Evolutionary conservation across 495 filamentous ascomycete genomes (phyloP), one percentile per base, ranked within the genome.

Genomic region (Neurospora sp.): DNA sequence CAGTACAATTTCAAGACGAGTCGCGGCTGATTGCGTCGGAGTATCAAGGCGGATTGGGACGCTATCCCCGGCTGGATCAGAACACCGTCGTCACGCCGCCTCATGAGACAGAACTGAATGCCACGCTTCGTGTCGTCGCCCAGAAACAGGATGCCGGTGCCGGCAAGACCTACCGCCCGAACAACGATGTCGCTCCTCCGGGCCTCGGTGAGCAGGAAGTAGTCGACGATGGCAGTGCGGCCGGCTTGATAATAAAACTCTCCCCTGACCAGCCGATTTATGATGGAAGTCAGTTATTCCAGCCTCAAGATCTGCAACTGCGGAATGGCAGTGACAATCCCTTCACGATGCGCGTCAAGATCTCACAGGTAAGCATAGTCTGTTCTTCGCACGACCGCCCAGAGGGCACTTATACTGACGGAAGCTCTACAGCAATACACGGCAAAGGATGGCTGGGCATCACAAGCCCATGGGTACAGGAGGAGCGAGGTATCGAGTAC

Each of bases 21-120:
- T 97, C 94, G 37, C 88, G 95, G 40, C 86, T 91, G 65, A 97
- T 98, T 78, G 96, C 96, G 9, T 94, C 92, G 1, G 93, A 97
- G 80, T 99, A 99, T 81, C 87, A 90, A 69, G 94, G 94, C 7
- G 96, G 96, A 1, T 81, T 91, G 61, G 87, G 88, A 73, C 88
- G 88, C 76, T 99, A 99, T 83, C 85, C 89, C 44, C 85, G 85
- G 12, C 78, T 89, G 59, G 83, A 83, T 27, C 80, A 81, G 35
- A 79, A 74, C 53, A 65, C 53, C 16, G 39, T 73, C 37, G 69
- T 71, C 40, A 77, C 75, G 9, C 76, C 79, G 16, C 78, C 80
- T 5, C 74, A 74, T n/a, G 80, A 80, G 72, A 20, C 70, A 1
- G 72, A 79, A 9, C 44, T 73, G 31, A 72, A 76, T 6, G 31